Percentiles rank a stretch among this genome's conserved stretches.
phyloP scores from a whole-genome alignment of 148 eudicot genomes.

The Linanthus parryae region DNA sequence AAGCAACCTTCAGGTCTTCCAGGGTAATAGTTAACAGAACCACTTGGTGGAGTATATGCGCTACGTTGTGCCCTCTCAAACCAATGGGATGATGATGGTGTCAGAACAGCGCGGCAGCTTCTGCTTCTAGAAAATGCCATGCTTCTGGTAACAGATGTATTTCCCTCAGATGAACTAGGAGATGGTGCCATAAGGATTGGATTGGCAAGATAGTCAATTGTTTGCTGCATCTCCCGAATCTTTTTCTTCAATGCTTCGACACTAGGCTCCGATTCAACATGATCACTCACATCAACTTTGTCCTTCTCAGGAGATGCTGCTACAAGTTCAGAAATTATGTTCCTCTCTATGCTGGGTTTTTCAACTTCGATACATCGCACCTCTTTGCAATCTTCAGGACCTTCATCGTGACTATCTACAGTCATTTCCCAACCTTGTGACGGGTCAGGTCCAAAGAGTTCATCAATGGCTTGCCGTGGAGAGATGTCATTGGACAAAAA shows the following conservation, averaged over 20 bases:
- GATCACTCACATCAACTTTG: constrained; percentile 15
- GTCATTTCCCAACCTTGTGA: constrained; percentile 37
- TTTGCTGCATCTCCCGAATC: constrained; percentile 47
- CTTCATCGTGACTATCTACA: constrained; percentile 20
- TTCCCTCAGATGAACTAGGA: constrained; percentile 38
- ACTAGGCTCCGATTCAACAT: constrained; percentile 17
- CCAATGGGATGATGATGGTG: constrained; percentile 12
- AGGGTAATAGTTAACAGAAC: constrained; percentile 25
- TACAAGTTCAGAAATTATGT: constrained; percentile 13
- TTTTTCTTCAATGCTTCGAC: constrained; percentile 36
- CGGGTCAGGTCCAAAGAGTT: constrained; percentile 46
- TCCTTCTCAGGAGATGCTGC: constrained; percentile 18
- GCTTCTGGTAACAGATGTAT: constrained; percentile 23
- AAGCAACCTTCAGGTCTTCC: constrained; percentile 32
- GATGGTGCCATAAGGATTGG: constrained; percentile 22
- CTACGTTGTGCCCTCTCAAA: constrained; percentile 21
- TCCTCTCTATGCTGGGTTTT: constrained; percentile 17
- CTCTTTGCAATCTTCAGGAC: constrained; percentile 56
- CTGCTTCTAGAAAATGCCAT: constrained; percentile 37
- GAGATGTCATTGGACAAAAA: constrained; percentile 38
- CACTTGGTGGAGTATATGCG: constrained; percentile 19
- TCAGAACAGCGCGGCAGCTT: constrained; percentile 50
- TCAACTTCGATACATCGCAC: constrained; percentile 56
- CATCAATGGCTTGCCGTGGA: constrained; percentile 32
- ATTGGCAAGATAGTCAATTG: constrained; percentile 39